Conservation (phyloP, 352 stramenopile species). For the Ophiocytium majus region DNA sequence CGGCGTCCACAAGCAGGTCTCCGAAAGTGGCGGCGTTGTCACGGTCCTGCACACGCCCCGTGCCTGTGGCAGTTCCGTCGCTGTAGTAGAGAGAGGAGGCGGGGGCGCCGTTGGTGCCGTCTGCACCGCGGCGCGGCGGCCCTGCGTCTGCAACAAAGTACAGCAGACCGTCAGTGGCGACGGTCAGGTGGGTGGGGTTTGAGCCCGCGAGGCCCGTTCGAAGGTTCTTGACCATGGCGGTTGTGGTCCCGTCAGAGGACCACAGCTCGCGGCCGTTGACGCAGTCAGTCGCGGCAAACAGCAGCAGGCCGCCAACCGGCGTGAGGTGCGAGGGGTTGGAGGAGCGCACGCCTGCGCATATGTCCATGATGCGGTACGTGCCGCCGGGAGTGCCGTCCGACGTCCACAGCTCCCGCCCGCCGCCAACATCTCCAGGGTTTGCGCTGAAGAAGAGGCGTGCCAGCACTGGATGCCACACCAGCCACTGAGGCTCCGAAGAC, state of each 20-base stretch:
- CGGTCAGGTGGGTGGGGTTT: slow-evolving; percentile 63
- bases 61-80: slow-evolving; percentile 28
- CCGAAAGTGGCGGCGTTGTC: slow-evolving; percentile 55
- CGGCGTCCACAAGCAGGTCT: slow-evolving; percentile 57
- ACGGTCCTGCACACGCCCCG: slow-evolving; percentile 10
- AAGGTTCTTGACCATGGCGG: slow-evolving; percentile 68
- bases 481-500: slow-evolving; percentile 64
- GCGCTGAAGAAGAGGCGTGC: slow-evolving; percentile 58
- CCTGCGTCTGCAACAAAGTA: slow-evolving; percentile 59
- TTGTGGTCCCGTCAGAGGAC: slow-evolving; percentile 67
- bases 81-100: not conserved
- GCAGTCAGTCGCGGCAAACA: slow-evolving; percentile 79
- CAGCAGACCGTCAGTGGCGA: slow-evolving; percentile 61
- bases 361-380: slow-evolving; percentile 64
- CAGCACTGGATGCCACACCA: slow-evolving; percentile 60
- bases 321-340: slow-evolving; percentile 66
- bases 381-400: slow-evolving; percentile 61
- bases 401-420: slow-evolving; percentile 67
- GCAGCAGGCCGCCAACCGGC: slow-evolving; percentile 57
- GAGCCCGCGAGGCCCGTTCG: slow-evolving; percentile 60
- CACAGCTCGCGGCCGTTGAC: slow-evolving; percentile 74
- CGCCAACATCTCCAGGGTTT: slow-evolving; percentile 41
- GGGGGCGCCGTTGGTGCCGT: not conserved
- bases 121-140: not conserved
- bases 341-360: slow-evolving; percentile 59